Percentiles rank a stretch among this genome's conserved stretches.
Evolutionary conservation across 306 rosid species (phyloP).

Genomic region (Glycine latifolia): DNA sequence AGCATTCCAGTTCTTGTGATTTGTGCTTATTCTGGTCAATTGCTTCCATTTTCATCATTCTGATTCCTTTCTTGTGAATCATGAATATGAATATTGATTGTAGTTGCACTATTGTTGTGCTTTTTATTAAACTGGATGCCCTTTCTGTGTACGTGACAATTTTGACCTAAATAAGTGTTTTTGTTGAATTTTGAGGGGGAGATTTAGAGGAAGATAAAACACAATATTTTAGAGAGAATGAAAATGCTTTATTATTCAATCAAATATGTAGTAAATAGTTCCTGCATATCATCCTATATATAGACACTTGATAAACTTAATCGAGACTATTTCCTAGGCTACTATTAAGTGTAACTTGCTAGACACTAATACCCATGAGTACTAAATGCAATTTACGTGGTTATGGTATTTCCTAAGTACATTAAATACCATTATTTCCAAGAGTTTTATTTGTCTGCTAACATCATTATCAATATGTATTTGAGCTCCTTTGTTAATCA

Average conservation of each 20-base stretch:
- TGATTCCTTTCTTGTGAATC: not conserved
- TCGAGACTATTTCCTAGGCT: not conserved
- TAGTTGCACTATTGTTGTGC: not conserved
- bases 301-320: not conserved
- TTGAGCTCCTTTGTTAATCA: constrained; percentile 8
- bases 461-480: not conserved
- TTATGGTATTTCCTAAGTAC: not conserved
- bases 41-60: not conserved
- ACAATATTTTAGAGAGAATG: not conserved
- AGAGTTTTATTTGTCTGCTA: not conserved
- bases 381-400: not conserved
- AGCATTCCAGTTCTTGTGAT: constrained; percentile 26
- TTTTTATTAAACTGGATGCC: constrained; percentile 3
- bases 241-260: not conserved
- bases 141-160: not conserved
- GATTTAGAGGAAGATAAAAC: not conserved
- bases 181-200: not conserved
- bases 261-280: not conserved
- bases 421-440: not conserved
- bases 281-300: not conserved
- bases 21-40: constrained; percentile 20
- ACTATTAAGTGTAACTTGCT: not conserved
- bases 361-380: not conserved
- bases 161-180: not conserved
- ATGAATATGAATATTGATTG: not conserved